phyloP scores from a whole-genome alignment of 352 stramenopile genomes.

The Salisapilia sapeloensis region DNA sequence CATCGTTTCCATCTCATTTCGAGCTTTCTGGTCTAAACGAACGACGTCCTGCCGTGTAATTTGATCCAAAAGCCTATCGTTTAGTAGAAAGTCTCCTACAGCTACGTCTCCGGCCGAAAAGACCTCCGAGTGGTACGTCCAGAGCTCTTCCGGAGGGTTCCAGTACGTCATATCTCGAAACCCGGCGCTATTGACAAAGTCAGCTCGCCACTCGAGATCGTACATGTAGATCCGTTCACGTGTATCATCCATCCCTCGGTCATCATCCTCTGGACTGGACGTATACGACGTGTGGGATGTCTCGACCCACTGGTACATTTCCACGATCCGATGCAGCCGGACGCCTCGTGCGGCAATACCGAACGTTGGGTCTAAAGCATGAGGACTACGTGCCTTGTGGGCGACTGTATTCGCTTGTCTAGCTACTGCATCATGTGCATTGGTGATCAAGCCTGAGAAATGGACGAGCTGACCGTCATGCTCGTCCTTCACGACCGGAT shows the following conservation, averaged over 20 bases:
- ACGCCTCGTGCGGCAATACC: constrained; percentile 49
- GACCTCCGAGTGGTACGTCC: constrained; percentile 19
- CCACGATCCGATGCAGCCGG: constrained; percentile 34
- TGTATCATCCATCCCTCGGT: constrained; percentile 22
- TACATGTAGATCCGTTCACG: constrained; percentile 59
- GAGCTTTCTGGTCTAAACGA: constrained; percentile 15
- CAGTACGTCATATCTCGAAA: constrained; percentile 48
- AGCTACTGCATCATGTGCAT: constrained; percentile 6
- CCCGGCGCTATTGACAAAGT: constrained; percentile 24
- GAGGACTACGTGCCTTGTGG: constrained; percentile 14
- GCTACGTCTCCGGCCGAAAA: constrained; percentile 15
- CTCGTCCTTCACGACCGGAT: no score
- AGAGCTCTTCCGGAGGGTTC: constrained; percentile 43
- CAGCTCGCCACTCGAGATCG: constrained; percentile 33
- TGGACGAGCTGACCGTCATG: constrained; percentile 11
- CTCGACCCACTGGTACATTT: constrained; percentile 77
- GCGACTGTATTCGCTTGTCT: constrained; percentile 4
- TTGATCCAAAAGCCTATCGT: constrained; percentile 40
- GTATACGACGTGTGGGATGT: constrained; percentile 32
- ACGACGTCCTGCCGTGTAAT: constrained; percentile 42
- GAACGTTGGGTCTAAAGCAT: constrained; percentile 41
- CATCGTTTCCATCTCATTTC: constrained; percentile 34
- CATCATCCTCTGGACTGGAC: constrained; percentile 16
- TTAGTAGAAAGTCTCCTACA: constrained; percentile 38
- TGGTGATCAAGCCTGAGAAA: constrained; percentile 20